phyloP scores from a whole-genome alignment of 495 filamentous ascomycete genomes.

The Talaromyces ruber region DNA sequence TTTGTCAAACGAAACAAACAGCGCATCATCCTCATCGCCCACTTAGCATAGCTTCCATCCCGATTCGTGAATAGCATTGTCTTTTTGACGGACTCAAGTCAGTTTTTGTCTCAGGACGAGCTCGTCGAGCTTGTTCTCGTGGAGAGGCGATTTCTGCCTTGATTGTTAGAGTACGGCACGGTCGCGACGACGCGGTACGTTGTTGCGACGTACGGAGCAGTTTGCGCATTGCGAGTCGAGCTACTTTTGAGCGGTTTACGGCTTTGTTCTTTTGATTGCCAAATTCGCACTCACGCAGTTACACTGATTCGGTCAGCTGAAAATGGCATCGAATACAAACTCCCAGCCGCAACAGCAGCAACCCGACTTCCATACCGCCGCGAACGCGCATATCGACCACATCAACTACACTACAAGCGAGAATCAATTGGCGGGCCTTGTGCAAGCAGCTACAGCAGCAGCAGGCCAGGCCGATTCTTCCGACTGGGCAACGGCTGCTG shows the following conservation, averaged over 20 bases:
- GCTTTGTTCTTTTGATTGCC: background rate
- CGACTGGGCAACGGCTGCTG: constrained; percentile 31
- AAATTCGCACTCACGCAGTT: too few species aligned
- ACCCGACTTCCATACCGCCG: constrained; percentile 16
- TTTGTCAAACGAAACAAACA: constrained; percentile 7
- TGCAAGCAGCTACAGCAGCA: constrained; percentile 45
- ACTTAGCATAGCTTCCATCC: background rate
- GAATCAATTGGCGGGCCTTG: constrained; percentile 43
- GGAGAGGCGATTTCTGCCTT: background rate
- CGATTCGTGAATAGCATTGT: background rate
- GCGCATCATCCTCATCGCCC: constrained; percentile 1
- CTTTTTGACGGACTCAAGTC: constrained; percentile 11
- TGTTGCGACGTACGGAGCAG: background rate
- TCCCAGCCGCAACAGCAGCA: constrained; percentile 14
- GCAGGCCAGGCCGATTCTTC: constrained; percentile 38
- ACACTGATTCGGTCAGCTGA: background rate
- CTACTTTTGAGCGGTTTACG: background rate
- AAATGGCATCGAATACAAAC: constrained; percentile 20
- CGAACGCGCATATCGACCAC: constrained; percentile 24
- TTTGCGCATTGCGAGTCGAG: background rate
- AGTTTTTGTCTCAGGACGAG: background rate
- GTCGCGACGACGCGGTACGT: background rate
- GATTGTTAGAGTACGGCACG: background rate
- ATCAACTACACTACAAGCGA: constrained; percentile 34
- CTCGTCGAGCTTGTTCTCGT: background rate